A percentile compares a stretch with the other conserved stretches of the same genome.
Conservation (phyloP, 352 stramenopile genomes). For the Blastocystis sp. region DNA sequence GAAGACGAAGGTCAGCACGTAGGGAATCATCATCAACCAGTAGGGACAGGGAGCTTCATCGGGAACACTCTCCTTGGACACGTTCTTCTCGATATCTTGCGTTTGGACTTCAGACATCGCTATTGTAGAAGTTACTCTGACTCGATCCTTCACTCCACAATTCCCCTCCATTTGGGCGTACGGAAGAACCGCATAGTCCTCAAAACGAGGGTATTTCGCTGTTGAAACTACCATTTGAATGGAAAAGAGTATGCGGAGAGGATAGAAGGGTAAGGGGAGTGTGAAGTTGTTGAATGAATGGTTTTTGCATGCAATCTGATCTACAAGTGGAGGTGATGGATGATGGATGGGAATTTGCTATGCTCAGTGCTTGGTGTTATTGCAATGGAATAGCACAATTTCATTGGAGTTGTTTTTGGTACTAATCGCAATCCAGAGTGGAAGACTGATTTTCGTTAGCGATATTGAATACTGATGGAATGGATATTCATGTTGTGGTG, state of each 20-base stretch:
- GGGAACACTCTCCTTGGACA: not conserved
- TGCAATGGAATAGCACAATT: not conserved
- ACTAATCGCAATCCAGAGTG: not conserved
- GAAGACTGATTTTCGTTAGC: no score
- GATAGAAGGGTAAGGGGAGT: not conserved
- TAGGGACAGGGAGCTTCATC: constrained; percentile 32
- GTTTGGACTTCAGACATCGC: not conserved
- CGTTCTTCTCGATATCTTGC: constrained; percentile 11
- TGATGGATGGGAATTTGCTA: no score
- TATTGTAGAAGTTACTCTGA: not conserved
- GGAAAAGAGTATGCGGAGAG: not conserved
- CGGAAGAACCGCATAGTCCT: not conserved
- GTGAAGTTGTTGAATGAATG: not conserved
- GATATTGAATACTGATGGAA: no score
- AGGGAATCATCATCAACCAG: constrained; percentile 54
- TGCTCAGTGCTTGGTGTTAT: no score
- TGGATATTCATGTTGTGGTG: no score
- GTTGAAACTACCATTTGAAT: not conserved
- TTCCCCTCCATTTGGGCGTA: not conserved
- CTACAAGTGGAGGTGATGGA: no score
- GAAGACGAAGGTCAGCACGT: constrained; percentile 2
- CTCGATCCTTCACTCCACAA: not conserved
- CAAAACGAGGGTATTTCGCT: not conserved
- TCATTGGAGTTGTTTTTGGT: not conserved
- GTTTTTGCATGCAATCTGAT: no score